These are phyloP conservation scores for Papiliotrema terrestris DNA, from an alignment of 1,284 basidiomycete species.

Conservation along the genomic window DNA sequence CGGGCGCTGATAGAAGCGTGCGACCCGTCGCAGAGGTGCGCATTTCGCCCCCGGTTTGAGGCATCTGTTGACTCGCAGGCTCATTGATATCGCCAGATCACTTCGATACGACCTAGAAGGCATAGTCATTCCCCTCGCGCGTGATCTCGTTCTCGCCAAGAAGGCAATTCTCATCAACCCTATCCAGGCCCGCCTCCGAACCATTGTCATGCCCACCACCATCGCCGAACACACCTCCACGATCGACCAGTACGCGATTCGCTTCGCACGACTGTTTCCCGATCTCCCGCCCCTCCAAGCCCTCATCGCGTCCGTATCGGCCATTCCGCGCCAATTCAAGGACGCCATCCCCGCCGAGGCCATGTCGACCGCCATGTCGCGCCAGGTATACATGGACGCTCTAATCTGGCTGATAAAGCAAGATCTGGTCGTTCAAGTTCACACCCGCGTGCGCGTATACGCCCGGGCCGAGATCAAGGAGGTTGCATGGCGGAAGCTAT, in stretches of 20 bases:
- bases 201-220: conserved; percentile 70
- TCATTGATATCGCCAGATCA: conserved; percentile 79
- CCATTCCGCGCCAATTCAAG: conserved; percentile 62
- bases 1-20: conserved; percentile 61
- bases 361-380: conserved; percentile 24
- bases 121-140: conserved; percentile 80
- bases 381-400: conserved; percentile 72
- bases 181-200: conserved; percentile 75
- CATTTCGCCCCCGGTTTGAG: not conserved
- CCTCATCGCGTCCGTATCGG: conserved; percentile 68
- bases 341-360: conserved; percentile 32
- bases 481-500: conserved; percentile 43
- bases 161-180: conserved; percentile 85
- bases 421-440: conserved; percentile 78
- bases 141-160: conserved; percentile 85
- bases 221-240: conserved; percentile 66
- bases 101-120: conserved; percentile 82
- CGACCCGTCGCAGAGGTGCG: conserved; percentile 54
- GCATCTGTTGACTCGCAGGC: conserved; percentile 50
- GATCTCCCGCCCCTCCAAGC: conserved; percentile 67
- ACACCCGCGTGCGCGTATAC: conserved; percentile 78
- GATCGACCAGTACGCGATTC: conserved; percentile 52
- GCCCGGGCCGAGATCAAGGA: conserved; percentile 74
- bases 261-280: conserved; percentile 67
- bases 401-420: conserved; percentile 89